Conservation (phyloP, 306 rosid genomes). For the Quillaja saponaria region DNA sequence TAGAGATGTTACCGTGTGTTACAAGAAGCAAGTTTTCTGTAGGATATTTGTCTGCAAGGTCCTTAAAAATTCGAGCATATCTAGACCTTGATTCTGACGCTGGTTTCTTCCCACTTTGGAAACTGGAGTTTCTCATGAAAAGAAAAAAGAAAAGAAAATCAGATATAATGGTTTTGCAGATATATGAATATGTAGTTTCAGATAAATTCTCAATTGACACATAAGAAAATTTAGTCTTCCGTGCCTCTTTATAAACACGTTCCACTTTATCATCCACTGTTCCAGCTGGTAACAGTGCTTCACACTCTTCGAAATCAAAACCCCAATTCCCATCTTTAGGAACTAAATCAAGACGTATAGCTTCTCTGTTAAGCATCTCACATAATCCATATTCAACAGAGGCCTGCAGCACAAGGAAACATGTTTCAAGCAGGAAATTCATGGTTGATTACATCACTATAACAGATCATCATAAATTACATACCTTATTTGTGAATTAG, state of each 20-base stretch:
- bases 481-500: neutral
- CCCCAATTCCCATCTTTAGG: conserved; percentile 82
- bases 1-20: conserved; percentile 66
- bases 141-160: conserved; percentile 15
- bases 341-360: conserved; percentile 47
- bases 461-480: too few relatives aligned
- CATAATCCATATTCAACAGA: conserved; percentile 86
- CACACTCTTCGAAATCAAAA: conserved; percentile 63
- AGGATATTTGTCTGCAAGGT: conserved; percentile 74
- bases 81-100: conserved; percentile 43
- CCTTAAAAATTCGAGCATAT: conserved; percentile 55
- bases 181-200: neutral
- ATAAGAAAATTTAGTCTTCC: neutral
- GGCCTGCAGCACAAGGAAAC: conserved; percentile 44
- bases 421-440: neutral
- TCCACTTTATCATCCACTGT: conserved; percentile 59
- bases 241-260: conserved; percentile 70
- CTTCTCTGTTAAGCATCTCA: conserved; percentile 71
- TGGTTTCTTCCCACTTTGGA: conserved; percentile 71
- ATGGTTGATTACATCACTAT: neutral
- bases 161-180: conserved; percentile 4
- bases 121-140: conserved; percentile 47
- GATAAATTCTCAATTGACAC: neutral
- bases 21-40: conserved; percentile 79
- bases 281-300: conserved; percentile 69